Evolutionary conservation across 805 yeast genomes (phyloP).

Genomic region (Starmerella cellae): DNA sequence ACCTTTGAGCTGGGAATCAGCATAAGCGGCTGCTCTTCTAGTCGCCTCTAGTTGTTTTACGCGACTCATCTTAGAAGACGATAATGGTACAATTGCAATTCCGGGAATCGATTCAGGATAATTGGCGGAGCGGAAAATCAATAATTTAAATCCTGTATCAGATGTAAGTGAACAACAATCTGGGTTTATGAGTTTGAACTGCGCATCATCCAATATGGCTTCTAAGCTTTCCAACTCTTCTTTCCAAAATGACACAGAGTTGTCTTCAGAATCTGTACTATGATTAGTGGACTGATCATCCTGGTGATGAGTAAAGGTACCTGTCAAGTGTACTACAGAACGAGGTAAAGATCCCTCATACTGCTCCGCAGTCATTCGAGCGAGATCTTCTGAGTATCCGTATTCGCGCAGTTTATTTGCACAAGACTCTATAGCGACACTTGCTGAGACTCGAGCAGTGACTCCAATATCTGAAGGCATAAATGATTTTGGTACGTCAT

Average conservation of each 20-base stretch:
- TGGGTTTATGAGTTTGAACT: slow-evolving; percentile 18
- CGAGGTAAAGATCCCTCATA: slow-evolving; percentile 15
- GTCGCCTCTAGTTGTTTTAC: slow-evolving; percentile 29
- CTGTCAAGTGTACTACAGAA: slow-evolving; percentile 35
- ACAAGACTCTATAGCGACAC: slow-evolving; percentile 43
- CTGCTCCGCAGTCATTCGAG: slow-evolving; percentile 36
- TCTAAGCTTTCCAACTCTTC: slow-evolving; percentile 61
- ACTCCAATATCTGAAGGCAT: slow-evolving; percentile 25
- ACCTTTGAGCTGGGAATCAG: slow-evolving; percentile 38
- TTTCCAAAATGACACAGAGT: slow-evolving; percentile 39
- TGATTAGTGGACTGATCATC: not conserved
- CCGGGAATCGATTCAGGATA: slow-evolving; percentile 69
- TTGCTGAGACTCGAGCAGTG: slow-evolving; percentile 33
- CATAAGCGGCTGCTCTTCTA: slow-evolving; percentile 24
- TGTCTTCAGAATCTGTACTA: not conserved
- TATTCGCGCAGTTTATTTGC: slow-evolving; percentile 46
- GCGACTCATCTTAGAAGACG: slow-evolving; percentile 22
- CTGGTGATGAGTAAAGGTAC: slow-evolving; percentile 19
- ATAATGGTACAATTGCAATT: slow-evolving; percentile 38
- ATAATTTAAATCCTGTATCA: slow-evolving; percentile 8
- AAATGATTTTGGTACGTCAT: slow-evolving; percentile 57
- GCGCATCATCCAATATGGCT: slow-evolving; percentile 41
- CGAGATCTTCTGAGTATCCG: slow-evolving; percentile 60
- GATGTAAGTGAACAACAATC: slow-evolving; percentile 10
- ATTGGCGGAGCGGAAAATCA: slow-evolving; percentile 34